phyloP scores from a whole-genome alignment of 140 eudicot genomes.

The Cichorium intybus region DNA sequence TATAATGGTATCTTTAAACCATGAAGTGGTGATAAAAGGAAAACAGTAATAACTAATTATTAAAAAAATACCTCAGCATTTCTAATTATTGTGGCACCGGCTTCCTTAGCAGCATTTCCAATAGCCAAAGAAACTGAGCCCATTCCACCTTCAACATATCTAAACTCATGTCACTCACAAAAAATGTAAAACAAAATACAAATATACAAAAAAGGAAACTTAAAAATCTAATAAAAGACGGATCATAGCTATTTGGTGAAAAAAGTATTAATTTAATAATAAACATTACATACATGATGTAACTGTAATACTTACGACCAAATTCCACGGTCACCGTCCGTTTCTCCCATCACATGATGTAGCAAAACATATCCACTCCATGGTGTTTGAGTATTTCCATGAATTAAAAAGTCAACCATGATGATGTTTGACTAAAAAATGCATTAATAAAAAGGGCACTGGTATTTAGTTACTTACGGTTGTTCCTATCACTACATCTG shows the following conservation, averaged over 20 bases:
- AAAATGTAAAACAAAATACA: slow-evolving; percentile 1
- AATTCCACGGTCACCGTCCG: slow-evolving; percentile 91
- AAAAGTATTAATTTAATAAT: slow-evolving; percentile 4
- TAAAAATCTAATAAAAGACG: slow-evolving; percentile 8
- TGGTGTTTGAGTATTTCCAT: slow-evolving; percentile 85
- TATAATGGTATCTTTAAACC: too few species aligned
- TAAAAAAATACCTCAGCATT: slow-evolving; percentile 61
- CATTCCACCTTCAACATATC: slow-evolving; percentile 99
- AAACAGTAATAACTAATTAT: slow-evolving; percentile 1
- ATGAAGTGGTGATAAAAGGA: slow-evolving; percentile 3
- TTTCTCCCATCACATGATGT: slow-evolving; percentile 99
- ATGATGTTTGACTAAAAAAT: too few species aligned
- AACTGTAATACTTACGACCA: slow-evolving; percentile 86
- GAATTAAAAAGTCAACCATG: slow-evolving; percentile 23
- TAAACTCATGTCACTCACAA: slow-evolving; percentile 30
- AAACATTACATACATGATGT: too few species aligned
- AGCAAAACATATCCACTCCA: slow-evolving; percentile 96
- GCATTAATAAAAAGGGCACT: too few species aligned
- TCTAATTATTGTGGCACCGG: slow-evolving; percentile 86
- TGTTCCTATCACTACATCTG: too few species aligned
- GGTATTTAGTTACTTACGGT: too few species aligned
- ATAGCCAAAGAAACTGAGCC: slow-evolving; percentile 92
- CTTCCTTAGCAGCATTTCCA: slow-evolving; percentile 84
- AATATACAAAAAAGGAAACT: too few species aligned
- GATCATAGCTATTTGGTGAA: slow-evolving; percentile 2